Percentiles rank a stretch among this genome's conserved stretches.
Conservation (phyloP, 75 land plant species). For the Adiantum capillusveneris region DNA sequence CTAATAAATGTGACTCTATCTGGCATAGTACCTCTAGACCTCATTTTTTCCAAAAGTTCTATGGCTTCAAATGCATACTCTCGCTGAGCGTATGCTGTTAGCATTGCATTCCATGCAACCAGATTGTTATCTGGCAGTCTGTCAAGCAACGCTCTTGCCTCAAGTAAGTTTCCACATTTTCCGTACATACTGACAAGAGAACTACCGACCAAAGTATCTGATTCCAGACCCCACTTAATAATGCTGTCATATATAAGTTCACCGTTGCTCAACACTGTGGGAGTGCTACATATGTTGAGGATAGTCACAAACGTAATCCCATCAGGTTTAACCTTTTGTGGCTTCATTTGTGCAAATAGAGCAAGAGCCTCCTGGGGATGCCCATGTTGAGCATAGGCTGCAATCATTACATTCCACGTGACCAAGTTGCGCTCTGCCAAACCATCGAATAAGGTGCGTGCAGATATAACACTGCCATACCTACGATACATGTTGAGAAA, state of each 20-base stretch:
- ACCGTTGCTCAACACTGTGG: not conserved
- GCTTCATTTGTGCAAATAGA: conserved; percentile 43
- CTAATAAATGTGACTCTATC: conserved; percentile 12
- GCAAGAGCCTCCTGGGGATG: conserved; percentile 44
- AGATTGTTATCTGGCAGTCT: conserved; percentile 14
- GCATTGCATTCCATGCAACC: conserved; percentile 78
- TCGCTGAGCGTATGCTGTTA: conserved; percentile 61
- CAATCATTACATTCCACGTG: conserved; percentile 77
- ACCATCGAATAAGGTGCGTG: not conserved
- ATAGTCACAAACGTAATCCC: conserved; percentile 8
- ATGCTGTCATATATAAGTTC: not conserved
- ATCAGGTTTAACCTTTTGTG: conserved; percentile 10
- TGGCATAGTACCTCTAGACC: conserved; percentile 14
- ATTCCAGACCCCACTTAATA: not conserved
- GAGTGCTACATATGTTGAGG: not conserved
- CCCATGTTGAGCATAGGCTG: conserved; percentile 63
- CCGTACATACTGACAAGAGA: conserved; percentile 10
- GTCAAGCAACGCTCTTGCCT: not conserved
- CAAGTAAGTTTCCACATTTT: conserved; percentile 5
- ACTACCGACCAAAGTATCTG: conserved; percentile 1
- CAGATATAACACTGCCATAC: conserved; percentile 3
- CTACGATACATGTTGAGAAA: conserved; percentile 8
- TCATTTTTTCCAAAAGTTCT: conserved; percentile 43
- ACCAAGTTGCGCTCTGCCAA: conserved; percentile 29
- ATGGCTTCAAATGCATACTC: conserved; percentile 52